Evolutionary conservation across 495 filamentous ascomycete genomes (phyloP), one percentile per base, ranked within the genome.

Genomic region (Podospora bellae-mahoneyi): DNA sequence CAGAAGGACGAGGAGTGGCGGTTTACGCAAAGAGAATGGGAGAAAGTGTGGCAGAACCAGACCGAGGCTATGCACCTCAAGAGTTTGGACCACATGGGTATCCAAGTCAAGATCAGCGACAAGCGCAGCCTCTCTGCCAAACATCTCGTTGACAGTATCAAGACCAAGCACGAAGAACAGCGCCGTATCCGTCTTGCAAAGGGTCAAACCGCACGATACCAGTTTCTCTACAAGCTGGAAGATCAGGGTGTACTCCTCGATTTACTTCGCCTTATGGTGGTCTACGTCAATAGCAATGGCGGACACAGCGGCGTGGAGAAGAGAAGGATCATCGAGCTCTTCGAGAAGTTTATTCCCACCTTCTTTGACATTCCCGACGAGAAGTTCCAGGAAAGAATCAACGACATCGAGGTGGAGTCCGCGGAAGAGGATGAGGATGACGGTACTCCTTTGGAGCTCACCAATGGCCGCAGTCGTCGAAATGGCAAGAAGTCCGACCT

Each of bases 1-100:
- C 89, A 93, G 71, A 97, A 97, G 71, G 90, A 93, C 54, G 95
- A 98, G 76, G 93, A 97, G 73, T 99, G 96, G 96, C 92, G 96
- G 69, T 91, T 93, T 55, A 92, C 92, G 34, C 93, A 92, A 85
- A 92, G 95, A 27, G 96, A 98, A 75, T 99, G 96, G 96, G 93
- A 98, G 78, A 98, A 97, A 77, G 92, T 98, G 26, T 99, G 96
- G 96, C 92, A 93, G 66, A 89, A 90, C 66, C 95, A 97, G 78
- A 97, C 93, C 57, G 89, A 94, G 69, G 85, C 89, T 68, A 92
- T 94, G 75, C 97, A 97, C 78, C 94, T 94, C 83, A 93, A 90
- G 79, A 97, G 93, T 79, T 86, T 99, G 61, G 96, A 99, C 69
- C 96, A 98, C 73, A 94, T 97, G 83, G 91, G 92, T 15, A 92